Percentiles rank a stretch among this genome's conserved stretches.
These are phyloP conservation scores for Aspergillus udagawae DNA, from an alignment of 2,329 filamentous ascomycete genomes.

Conservation along the genomic window DNA sequence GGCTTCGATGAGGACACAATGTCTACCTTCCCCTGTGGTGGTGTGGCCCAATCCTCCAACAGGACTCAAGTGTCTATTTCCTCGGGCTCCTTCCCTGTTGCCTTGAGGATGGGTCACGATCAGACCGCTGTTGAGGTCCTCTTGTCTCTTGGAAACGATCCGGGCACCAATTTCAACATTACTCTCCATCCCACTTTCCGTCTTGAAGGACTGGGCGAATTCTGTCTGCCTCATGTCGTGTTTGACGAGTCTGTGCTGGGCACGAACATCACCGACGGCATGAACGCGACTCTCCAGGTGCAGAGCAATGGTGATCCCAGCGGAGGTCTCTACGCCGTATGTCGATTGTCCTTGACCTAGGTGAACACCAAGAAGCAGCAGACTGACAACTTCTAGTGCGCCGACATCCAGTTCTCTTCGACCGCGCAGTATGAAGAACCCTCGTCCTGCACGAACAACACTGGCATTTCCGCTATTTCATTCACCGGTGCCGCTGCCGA, in stretches of 20 bases:
- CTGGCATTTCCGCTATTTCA: slow-evolving; percentile 48
- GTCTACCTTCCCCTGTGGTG: slow-evolving; percentile 48
- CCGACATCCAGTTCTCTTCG: slow-evolving; percentile 65
- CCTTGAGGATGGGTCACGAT: slow-evolving; percentile 50
- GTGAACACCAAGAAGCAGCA: background rate
- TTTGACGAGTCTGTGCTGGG: slow-evolving; percentile 29
- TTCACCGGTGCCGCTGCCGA: slow-evolving; percentile 36
- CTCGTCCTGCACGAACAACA: slow-evolving; percentile 56
- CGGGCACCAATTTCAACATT: slow-evolving; percentile 63
- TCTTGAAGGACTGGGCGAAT: slow-evolving; percentile 58
- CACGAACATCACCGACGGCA: slow-evolving; percentile 55
- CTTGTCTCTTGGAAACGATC: slow-evolving; percentile 50
- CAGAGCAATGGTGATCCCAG: slow-evolving; percentile 58
- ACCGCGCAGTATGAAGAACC: slow-evolving; percentile 43
- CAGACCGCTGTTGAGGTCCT: slow-evolving; percentile 52
- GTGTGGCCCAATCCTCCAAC: slow-evolving; percentile 41
- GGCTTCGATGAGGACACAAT: slow-evolving; percentile 49
- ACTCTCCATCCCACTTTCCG: slow-evolving; percentile 60
- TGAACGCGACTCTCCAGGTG: slow-evolving; percentile 65
- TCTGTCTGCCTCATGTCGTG: slow-evolving; percentile 61
- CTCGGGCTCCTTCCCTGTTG: slow-evolving; percentile 47
- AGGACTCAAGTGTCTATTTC: slow-evolving; percentile 50
- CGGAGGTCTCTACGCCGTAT: slow-evolving; percentile 64
- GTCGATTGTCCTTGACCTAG: slow-evolving; percentile 13
- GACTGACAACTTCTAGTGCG: slow-evolving; percentile 50